A percentile compares a stretch with the other conserved stretches of the same genome.
Conservation (phyloP, 306 rosid species). For the Quercus rubra region DNA sequence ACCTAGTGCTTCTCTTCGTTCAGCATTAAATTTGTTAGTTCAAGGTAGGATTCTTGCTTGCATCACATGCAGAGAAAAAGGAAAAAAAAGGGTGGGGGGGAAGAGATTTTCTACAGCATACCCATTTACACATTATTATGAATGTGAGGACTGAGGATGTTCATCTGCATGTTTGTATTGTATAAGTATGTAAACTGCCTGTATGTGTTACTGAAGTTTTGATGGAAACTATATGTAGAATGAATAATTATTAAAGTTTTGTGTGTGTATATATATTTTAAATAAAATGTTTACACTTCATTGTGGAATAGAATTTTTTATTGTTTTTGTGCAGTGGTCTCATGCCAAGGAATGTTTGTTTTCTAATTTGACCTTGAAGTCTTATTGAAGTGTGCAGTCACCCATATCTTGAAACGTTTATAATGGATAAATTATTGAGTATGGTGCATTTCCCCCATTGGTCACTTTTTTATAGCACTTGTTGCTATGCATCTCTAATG, state of each 20-base stretch:
- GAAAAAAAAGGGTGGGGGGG: background rate
- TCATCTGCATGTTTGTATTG: background rate
- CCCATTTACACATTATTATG: background rate
- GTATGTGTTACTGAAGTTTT: background rate
- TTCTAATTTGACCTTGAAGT: background rate
- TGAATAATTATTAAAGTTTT: background rate
- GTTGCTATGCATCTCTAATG: background rate
- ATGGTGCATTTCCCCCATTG: background rate
- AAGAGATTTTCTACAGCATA: background rate
- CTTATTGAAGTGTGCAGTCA: background rate
- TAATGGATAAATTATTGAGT: background rate
- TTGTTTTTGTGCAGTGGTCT: background rate
- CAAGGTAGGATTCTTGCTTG: slow-evolving; percentile 57
- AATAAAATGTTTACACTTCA: background rate
- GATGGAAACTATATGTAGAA: background rate
- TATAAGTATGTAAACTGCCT: background rate
- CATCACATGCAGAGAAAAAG: slow-evolving; percentile 17
- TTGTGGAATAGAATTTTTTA: background rate
- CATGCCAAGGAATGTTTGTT: background rate
- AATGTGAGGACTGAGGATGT: no score
- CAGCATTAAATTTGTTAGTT: slow-evolving; percentile 80
- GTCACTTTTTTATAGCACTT: background rate
- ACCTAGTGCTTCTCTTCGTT: slow-evolving; percentile 75
- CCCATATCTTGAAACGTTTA: background rate
- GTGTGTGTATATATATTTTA: no score